Conservation (phyloP, 208 protist species). For the Phytomonas sp. region DNA sequence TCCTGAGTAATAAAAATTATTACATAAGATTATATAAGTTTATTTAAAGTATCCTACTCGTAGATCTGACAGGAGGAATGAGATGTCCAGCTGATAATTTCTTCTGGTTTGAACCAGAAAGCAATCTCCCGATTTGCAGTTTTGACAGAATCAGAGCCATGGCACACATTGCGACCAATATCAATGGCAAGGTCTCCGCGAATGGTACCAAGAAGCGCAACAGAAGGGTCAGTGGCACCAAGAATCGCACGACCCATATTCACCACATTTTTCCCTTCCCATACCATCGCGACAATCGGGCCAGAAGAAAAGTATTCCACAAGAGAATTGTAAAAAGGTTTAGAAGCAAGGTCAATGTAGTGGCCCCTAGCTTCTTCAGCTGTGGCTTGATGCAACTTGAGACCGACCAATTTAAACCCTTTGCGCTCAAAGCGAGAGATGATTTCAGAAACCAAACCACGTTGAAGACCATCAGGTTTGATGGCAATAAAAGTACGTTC, state of each 20-base stretch:
- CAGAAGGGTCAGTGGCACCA: conserved; percentile 93
- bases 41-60: conserved; percentile 35
- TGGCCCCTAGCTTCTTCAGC: conserved; percentile 79
- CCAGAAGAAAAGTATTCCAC: conserved; percentile 94
- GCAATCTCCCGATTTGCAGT: conserved; percentile 92
- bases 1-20: conserved; percentile 1
- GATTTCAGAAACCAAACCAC: conserved; percentile 91
- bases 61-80: conserved; percentile 79
- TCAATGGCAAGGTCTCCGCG: conserved; percentile 94
- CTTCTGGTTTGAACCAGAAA: conserved; percentile 94
- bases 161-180: conserved; percentile 95
- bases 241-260: conserved; percentile 91
- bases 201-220: conserved; percentile 93
- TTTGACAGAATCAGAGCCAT: conserved; percentile 94
- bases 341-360: conserved; percentile 84
- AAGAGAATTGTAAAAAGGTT: conserved; percentile 93
- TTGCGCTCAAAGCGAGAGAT: conserved; percentile 93
- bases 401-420: conserved; percentile 93
- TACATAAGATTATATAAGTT: not conserved
- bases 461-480: conserved; percentile 94
- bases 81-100: conserved; percentile 79
- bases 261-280: conserved; percentile 95
- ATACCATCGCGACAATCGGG: conserved; percentile 96
- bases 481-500: conserved; percentile 95
- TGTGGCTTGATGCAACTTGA: conserved; percentile 89